Conservation (phyloP, 805 yeast genomes). For the Candida ponderosae region DNA sequence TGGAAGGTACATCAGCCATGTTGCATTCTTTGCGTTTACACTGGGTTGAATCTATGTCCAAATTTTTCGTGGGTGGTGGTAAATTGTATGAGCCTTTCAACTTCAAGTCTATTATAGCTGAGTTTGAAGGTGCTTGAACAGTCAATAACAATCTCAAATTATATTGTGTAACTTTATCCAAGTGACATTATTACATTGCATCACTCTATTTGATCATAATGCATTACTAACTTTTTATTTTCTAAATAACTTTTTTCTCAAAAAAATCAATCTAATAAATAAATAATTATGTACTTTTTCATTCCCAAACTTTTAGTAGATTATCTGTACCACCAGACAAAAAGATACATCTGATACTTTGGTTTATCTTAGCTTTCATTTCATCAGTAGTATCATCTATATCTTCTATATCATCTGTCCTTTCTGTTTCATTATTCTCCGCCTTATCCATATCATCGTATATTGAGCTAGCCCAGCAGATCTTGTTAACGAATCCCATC, state of each 20-base stretch:
- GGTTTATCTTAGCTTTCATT: conserved; percentile 26
- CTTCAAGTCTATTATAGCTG: conserved; percentile 29
- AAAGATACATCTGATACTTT: conserved; percentile 57
- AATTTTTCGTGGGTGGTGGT: conserved; percentile 97
- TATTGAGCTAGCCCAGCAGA: conserved; percentile 45
- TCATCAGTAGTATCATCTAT: conserved; percentile 20
- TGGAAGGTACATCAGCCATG: conserved; percentile 99
- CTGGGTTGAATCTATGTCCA: conserved; percentile 99
- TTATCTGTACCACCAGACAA: conserved; percentile 95
- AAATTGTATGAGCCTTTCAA: conserved; percentile 80
- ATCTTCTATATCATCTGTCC: conserved; percentile 24
- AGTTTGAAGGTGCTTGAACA: too few relatives aligned
- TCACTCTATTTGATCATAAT: conserved; percentile 69
- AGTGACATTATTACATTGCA: conserved; percentile 63
- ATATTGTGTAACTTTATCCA: too few relatives aligned
- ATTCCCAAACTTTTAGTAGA: conserved; percentile 82
- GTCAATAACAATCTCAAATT: too few relatives aligned
- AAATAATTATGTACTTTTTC: conserved; percentile 5
- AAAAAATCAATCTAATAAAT: background rate
- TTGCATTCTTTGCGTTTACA: conserved; percentile 95
- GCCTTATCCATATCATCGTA: conserved; percentile 20
- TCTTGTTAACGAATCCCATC: conserved; percentile 59
- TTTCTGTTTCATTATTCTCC: conserved; percentile 18
- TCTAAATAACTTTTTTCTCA: background rate
- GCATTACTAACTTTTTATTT: conserved; percentile 33